phyloP scores from a whole-genome alignment of 805 yeast genomes.

The Schizosaccharomyces cryophilus region DNA sequence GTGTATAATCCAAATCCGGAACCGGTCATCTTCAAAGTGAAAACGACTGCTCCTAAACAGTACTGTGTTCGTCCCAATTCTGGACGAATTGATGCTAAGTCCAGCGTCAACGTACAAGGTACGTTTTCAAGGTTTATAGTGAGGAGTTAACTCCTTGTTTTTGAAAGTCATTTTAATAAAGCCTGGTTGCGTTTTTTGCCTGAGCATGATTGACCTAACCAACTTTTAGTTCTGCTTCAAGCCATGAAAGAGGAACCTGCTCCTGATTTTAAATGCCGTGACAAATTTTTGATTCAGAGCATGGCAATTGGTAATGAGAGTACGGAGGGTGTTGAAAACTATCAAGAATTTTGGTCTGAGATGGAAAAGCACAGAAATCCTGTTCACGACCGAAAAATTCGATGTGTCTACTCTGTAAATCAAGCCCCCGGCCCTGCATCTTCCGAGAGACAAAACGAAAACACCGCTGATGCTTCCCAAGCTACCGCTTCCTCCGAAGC shows the following conservation, averaged over 20 bases:
- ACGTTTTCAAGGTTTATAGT: neutral
- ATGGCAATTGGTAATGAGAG: neutral
- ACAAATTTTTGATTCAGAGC: conserved; percentile 68
- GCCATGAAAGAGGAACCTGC: conserved; percentile 58
- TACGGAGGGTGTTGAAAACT: neutral
- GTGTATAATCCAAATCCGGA: conserved; percentile 34
- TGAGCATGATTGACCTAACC: neutral
- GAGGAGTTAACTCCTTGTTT: neutral
- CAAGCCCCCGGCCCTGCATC: conserved; percentile 2
- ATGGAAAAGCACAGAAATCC: neutral
- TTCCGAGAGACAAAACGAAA: conserved; percentile 7
- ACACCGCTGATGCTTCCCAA: conserved; percentile 2
- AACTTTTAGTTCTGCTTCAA: conserved; percentile 38
- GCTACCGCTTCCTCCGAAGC: neutral
- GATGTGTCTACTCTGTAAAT: conserved; percentile 6
- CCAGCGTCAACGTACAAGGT: neutral
- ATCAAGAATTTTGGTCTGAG: neutral
- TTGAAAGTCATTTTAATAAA: neutral
- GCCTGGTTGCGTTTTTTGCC: neutral
- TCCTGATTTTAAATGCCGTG: conserved; percentile 55
- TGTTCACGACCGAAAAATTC: neutral
- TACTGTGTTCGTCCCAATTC: conserved; percentile 1
- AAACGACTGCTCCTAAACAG: conserved; percentile 12
- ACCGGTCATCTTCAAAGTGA: conserved; percentile 73
- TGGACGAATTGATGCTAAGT: conserved; percentile 23